Percentiles rank a stretch among this genome's conserved stretches.
phyloP scores from a whole-genome alignment of 2,329 filamentous ascomycete species.

The Ascocoryne sarcoides region DNA sequence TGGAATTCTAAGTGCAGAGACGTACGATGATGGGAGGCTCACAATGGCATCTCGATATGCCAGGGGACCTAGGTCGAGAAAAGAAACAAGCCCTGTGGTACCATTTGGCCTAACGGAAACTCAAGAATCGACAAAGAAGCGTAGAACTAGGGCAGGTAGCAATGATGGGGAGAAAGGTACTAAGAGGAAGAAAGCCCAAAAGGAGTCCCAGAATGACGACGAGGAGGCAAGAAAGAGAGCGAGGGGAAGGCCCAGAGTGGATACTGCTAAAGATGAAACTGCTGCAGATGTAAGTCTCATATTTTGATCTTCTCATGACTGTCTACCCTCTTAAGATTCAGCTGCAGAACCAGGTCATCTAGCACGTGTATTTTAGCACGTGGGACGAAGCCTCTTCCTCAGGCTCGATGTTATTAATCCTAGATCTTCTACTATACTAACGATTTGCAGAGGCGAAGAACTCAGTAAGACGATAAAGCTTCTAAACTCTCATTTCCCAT shows the following conservation, averaged over 20 bases:
- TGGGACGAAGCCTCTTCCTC: too few species aligned
- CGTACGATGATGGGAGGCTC: constrained; percentile 33
- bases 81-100: constrained; percentile 9
- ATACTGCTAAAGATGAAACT: constrained; percentile 63
- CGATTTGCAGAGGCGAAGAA: constrained; percentile 58
- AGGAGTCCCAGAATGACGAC: constrained; percentile 30
- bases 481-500: too few species aligned
- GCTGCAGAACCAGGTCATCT: constrained; percentile 5
- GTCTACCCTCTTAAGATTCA: not conserved
- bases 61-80: constrained; percentile 5
- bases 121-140: constrained; percentile 6
- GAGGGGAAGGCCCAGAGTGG: constrained; percentile 65
- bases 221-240: constrained; percentile 48
- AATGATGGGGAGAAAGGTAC: constrained; percentile 18
- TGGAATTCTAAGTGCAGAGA: constrained; percentile 39
- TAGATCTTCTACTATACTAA: constrained; percentile 10
- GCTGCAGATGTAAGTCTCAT: constrained; percentile 60
- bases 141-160: constrained; percentile 12
- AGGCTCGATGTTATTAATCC: not conserved
- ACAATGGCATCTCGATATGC: constrained; percentile 8
- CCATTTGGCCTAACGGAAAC: constrained; percentile 20
- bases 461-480: too few species aligned
- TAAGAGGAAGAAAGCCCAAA: constrained; percentile 30
- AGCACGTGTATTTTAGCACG: too few species aligned
- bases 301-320: constrained; percentile 1